Evolutionary conservation across 495 filamentous ascomycete species (phyloP), one percentile per base, ranked within the genome.

Genomic region (Trichoderma virens): DNA sequence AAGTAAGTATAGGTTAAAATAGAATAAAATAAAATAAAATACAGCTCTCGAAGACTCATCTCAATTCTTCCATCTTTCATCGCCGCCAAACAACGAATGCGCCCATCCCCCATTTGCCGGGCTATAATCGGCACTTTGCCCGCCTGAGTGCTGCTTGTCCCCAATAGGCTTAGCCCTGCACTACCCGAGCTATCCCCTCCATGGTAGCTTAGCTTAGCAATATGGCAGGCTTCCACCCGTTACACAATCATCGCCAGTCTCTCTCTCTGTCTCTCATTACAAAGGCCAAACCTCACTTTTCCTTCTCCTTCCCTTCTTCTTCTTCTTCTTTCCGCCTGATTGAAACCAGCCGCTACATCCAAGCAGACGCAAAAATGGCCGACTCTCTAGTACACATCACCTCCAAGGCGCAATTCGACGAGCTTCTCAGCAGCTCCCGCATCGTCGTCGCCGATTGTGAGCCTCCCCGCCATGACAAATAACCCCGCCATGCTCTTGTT

Each of bases 391-490:
- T 76, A 8, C 66, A 73, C 18, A 77, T 82, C 64, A 61, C 63
- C 61, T 82, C 79, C 4, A 47, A 74, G 7, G 70, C 69, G 70
- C 74, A 82, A 68, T 81, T 78, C 74, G 72, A 74, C 65, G 73
- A 76, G 61, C 69, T 74, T 28, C 63, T 82, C 16, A 65, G 66
- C 60, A 76, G 75, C 27, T 76, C 76, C 39, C 70, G 71, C 64
- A 67, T 82, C 54, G 78, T 82, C 60, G 65, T 82, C 66, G 72
- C 75, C 9, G 78, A 82, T 70, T 82, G 79, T 82, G 72, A 65
- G 79, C 70, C 28, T 47, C 62, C 45, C 61, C 62, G 54, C 62
- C 16, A 62, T 65, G 47, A 30, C 56, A 28, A 0, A 30, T 20
- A 25, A 35, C 16, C n/a, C 16, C 59, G 23, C 54, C 38, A 45